These are phyloP conservation scores for Rhizophagus clarus DNA, from an alignment of 192 early-diverging fungal species.

Conservation along the genomic window DNA sequence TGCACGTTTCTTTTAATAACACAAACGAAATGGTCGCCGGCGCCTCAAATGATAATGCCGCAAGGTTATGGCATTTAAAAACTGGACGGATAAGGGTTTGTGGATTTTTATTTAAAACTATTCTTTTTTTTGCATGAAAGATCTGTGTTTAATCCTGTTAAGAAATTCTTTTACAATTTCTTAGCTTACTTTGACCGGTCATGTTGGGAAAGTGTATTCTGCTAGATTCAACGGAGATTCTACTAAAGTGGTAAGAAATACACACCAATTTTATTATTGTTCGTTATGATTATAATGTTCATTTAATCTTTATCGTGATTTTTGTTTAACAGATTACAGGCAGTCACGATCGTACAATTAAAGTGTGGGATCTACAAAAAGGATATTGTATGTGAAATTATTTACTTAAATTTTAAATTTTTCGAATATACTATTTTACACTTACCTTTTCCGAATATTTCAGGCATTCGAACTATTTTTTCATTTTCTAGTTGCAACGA, in stretches of 20 bases:
- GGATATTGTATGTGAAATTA: constrained; percentile 73
- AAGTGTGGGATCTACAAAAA: constrained; percentile 91
- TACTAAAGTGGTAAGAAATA: constrained; percentile 66
- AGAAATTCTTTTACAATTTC: neutral
- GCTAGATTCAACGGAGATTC: constrained; percentile 83
- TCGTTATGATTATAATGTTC: neutral
- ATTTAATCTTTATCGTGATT: neutral
- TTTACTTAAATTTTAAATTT: neutral
- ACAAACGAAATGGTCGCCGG: constrained; percentile 72
- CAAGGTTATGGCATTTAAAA: constrained; percentile 81
- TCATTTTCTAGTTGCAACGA: constrained; percentile 95
- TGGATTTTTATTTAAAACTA: neutral
- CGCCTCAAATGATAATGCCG: constrained; percentile 88
- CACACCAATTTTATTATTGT: neutral
- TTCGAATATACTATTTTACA: neutral
- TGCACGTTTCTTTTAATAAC: constrained; percentile 77
- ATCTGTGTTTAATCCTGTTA: too few species aligned
- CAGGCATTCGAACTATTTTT: constrained; percentile 85
- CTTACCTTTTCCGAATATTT: neutral
- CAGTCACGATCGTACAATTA: constrained; percentile 95
- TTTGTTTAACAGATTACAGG: constrained; percentile 65
- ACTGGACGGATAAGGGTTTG: constrained; percentile 73
- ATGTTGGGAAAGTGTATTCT: constrained; percentile 90
- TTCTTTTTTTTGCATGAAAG: neutral
- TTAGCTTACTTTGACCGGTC: constrained; percentile 91